These are phyloP conservation scores for Ceratocystis ficicola DNA, from an alignment of 2,329 filamentous ascomycete species.

Conservation along the genomic window DNA sequence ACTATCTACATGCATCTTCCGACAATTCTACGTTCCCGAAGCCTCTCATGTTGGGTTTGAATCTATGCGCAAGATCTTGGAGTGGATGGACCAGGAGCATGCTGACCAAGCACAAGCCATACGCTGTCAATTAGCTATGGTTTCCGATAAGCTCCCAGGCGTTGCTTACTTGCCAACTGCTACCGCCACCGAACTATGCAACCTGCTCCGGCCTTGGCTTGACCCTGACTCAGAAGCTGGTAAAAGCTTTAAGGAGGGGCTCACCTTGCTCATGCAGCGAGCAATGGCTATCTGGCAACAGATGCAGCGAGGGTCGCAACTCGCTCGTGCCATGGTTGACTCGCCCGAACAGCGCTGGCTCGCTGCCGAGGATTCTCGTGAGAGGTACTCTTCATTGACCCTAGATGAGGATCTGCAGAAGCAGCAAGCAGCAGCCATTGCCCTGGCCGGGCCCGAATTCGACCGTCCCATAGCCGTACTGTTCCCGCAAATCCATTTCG, in stretches of 20 bases:
- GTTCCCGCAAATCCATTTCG: constrained; percentile 21
- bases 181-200: constrained; percentile 5
- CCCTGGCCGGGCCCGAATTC: constrained; percentile 13
- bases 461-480: constrained; percentile 19
- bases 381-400: constrained; percentile 19
- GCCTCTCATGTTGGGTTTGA: constrained; percentile 16
- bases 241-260: constrained; percentile 19
- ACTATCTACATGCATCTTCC: constrained; percentile 19
- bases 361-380: constrained; percentile 16
- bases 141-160: constrained; percentile 20
- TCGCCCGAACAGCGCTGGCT: constrained; percentile 20
- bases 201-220: constrained; percentile 18
- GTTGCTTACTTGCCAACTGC: constrained; percentile 10
- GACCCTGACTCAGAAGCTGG: constrained; percentile 8
- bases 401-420: constrained; percentile 17
- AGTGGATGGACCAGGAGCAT: constrained; percentile 20
- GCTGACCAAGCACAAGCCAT: constrained; percentile 21
- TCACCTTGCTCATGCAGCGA: constrained; percentile 19
- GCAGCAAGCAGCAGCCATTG: constrained; percentile 12
- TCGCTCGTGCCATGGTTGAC: constrained; percentile 16
- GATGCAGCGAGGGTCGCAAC: constrained; percentile 21
- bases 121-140: constrained; percentile 21
- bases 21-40: constrained; percentile 20
- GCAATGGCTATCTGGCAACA: constrained; percentile 22
- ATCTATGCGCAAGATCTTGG: constrained; percentile 17